A percentile compares a stretch with the other conserved stretches of the same genome.
Conservation (phyloP, 768 basidiomycete genomes). For the Leccinum subtestaceum region DNA sequence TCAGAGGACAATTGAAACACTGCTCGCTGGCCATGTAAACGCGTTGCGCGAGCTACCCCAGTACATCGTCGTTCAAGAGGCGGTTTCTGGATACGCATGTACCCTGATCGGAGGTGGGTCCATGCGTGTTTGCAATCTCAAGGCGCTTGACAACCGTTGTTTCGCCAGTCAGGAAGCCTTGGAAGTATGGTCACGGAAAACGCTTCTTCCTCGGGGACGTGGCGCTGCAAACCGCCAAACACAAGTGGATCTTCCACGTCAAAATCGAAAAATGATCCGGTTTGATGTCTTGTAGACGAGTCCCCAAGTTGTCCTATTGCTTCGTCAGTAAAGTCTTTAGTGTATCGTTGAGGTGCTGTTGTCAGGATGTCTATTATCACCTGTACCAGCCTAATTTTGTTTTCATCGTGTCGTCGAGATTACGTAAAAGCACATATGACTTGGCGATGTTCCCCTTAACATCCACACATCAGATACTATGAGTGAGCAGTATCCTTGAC, state of each 20-base stretch:
- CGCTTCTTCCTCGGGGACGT: slow-evolving; percentile 21
- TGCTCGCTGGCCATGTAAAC: slow-evolving; percentile 21
- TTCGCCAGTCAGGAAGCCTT: slow-evolving; percentile 22
- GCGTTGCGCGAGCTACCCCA: slow-evolving; percentile 14
- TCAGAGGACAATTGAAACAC: slow-evolving; percentile 26
- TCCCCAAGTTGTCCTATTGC: not conserved
- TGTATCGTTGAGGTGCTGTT: not conserved
- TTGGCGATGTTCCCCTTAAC: too few relatives aligned
- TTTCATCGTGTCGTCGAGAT: slow-evolving; percentile 39
- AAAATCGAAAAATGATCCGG: slow-evolving; percentile 5
- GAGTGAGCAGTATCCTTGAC: not conserved
- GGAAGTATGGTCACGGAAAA: slow-evolving; percentile 30
- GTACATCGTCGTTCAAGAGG: slow-evolving; percentile 12
- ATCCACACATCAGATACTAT: too few relatives aligned
- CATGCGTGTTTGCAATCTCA: not conserved
- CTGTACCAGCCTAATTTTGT: slow-evolving; percentile 34
- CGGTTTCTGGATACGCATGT: slow-evolving; percentile 9
- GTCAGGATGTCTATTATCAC: slow-evolving; percentile 6
- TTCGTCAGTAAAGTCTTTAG: slow-evolving; percentile 1
- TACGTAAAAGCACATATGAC: too few relatives aligned
- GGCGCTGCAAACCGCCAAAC: slow-evolving; percentile 19
- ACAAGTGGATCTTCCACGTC: slow-evolving; percentile 30
- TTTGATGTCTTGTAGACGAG: not conserved
- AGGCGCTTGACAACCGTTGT: slow-evolving; percentile 6
- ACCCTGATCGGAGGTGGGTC: slow-evolving; percentile 20